phyloP scores from a whole-genome alignment of 768 basidiomycete species.

The Mycena amicta region DNA sequence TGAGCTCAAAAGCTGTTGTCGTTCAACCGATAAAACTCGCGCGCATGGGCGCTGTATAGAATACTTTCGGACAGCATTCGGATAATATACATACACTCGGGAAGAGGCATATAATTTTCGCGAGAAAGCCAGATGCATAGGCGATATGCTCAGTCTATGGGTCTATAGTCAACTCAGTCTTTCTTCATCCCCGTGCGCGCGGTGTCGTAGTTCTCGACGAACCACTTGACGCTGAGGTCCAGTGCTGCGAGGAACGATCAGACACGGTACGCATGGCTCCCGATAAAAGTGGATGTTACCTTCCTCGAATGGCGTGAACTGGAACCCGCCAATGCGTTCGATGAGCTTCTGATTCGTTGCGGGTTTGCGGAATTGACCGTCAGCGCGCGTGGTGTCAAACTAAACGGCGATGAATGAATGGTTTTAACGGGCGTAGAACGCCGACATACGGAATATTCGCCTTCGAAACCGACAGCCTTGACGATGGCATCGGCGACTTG shows the following conservation, averaged over 20 bases:
- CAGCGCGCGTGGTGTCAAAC: conserved; percentile 85
- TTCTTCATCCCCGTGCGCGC: conserved; percentile 55
- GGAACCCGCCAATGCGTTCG: conserved; percentile 73
- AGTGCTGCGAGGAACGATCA: conserved; percentile 53
- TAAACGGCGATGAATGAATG: conserved; percentile 29
- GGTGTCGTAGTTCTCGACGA: conserved; percentile 76
- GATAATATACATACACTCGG: background rate
- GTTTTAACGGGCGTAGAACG: background rate
- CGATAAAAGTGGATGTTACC: conserved; percentile 47
- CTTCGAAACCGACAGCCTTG: conserved; percentile 75
- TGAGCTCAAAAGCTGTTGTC: conserved; percentile 29
- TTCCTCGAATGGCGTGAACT: conserved; percentile 89
- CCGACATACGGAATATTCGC: conserved; percentile 66
- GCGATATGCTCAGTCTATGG: too few species aligned
- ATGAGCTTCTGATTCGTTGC: conserved; percentile 90
- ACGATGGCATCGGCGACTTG: conserved; percentile 90
- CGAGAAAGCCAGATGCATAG: too few species aligned
- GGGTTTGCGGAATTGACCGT: conserved; percentile 96
- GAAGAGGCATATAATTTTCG: too few species aligned
- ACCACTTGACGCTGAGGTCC: conserved; percentile 81
- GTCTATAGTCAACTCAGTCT: too few species aligned
- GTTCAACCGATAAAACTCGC: background rate
- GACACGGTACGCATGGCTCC: background rate
- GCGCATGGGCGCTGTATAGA: background rate
- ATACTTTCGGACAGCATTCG: background rate